Conservation (phyloP, 768 basidiomycete genomes). For the Daedaleopsis nitida region DNA sequence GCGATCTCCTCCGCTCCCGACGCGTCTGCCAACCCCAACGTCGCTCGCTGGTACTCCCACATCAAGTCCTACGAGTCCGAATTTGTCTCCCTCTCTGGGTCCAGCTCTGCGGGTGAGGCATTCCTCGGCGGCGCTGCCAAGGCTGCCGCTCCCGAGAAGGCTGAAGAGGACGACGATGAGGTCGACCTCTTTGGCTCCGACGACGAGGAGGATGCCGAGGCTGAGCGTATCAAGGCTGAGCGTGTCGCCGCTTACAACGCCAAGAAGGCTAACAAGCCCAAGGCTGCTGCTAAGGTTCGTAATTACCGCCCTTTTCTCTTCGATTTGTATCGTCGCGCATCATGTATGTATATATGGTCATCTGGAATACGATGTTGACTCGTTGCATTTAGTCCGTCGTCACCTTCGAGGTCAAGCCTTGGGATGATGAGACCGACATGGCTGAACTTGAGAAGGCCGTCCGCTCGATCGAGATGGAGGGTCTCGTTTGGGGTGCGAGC, state of each 20-base stretch:
- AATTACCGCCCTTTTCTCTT: not conserved
- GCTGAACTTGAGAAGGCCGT: constrained; percentile 78
- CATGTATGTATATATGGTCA: constrained; percentile 17
- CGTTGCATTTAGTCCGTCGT: constrained; percentile 77
- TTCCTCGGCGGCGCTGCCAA: constrained; percentile 56
- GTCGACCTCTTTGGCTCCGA: constrained; percentile 82
- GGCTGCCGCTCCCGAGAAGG: constrained; percentile 45
- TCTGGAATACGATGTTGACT: constrained; percentile 9
- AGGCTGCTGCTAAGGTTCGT: constrained; percentile 82
- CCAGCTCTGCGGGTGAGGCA: constrained; percentile 77
- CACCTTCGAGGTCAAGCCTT: constrained; percentile 97
- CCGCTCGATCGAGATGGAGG: constrained; percentile 83
- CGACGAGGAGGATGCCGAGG: constrained; percentile 50
- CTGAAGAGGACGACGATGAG: constrained; percentile 42
- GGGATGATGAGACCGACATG: constrained; percentile 99
- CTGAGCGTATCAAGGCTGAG: constrained; percentile 72
- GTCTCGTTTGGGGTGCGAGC: constrained; percentile 94
- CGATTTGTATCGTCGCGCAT: not conserved
- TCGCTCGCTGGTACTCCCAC: constrained; percentile 92
- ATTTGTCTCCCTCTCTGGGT: constrained; percentile 77
- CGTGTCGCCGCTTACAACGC: constrained; percentile 92
- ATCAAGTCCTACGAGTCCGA: constrained; percentile 86
- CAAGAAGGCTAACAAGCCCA: constrained; percentile 91
- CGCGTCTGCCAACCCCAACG: constrained; percentile 67
- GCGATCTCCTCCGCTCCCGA: constrained; percentile 68